phyloP scores from a whole-genome alignment of 2,329 filamentous ascomycete genomes.

The Diaporthe sp. region DNA sequence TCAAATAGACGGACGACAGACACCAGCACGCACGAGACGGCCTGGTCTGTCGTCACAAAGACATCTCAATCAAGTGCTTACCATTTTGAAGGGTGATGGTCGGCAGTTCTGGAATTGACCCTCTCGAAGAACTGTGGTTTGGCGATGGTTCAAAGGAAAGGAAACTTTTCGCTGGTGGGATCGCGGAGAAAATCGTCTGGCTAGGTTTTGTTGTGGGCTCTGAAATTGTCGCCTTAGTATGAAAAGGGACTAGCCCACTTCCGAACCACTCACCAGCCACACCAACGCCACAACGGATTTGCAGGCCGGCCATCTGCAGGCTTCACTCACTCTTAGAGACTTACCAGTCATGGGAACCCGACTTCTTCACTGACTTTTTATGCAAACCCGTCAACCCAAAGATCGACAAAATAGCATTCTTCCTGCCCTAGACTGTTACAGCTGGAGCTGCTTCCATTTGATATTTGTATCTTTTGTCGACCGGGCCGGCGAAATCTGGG shows the following conservation, averaged over 20 bases:
- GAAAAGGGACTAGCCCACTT: background rate
- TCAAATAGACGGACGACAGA: constrained; percentile 37
- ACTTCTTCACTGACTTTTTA: background rate
- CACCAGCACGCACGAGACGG: constrained; percentile 36
- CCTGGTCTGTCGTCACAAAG: constrained; percentile 47
- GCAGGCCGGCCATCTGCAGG: background rate
- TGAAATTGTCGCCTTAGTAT: background rate
- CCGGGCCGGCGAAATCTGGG: no score
- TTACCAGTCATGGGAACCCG: background rate
- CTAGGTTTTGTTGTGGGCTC: constrained; percentile 40
- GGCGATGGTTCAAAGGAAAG: constrained; percentile 35
- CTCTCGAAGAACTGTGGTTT: constrained; percentile 41
- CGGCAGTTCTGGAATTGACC: constrained; percentile 61
- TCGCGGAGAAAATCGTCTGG: constrained; percentile 26
- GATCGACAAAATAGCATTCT: background rate
- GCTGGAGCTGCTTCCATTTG: background rate
- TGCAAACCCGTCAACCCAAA: background rate
- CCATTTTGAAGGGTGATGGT: constrained; percentile 71
- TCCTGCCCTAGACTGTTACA: background rate
- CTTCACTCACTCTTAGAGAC: background rate
- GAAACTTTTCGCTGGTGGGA: constrained; percentile 16
- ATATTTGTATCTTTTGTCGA: background rate
- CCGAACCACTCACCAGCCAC: background rate
- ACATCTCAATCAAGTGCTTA: constrained; percentile 65
- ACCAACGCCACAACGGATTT: constrained; percentile 4